Evolutionary conservation across 2,329 filamentous ascomycete species (phyloP).

Genomic region (Fusarium illudens): DNA sequence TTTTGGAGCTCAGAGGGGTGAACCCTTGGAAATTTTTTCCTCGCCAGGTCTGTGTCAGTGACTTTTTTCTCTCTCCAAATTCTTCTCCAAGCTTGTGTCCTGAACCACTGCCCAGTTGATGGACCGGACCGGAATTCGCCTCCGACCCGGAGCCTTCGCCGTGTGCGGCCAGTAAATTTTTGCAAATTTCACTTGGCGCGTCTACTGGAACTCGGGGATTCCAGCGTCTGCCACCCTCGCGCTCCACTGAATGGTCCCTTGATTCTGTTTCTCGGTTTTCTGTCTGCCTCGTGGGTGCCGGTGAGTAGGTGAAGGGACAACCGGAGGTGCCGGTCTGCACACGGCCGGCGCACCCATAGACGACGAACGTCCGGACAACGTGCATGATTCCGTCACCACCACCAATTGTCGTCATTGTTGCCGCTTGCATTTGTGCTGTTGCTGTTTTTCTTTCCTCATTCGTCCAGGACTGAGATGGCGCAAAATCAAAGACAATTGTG

Average conservation of each 20-base stretch:
- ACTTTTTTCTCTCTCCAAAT: conserved; percentile 15
- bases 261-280: background rate
- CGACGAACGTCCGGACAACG: conserved; percentile 2
- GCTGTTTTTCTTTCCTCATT: background rate
- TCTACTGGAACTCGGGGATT: conserved; percentile 11
- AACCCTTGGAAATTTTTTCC: conserved; percentile 8
- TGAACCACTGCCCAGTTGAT: conserved; percentile 1
- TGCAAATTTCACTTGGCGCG: conserved; percentile 17
- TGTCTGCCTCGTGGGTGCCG: conserved; percentile 7
- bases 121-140: conserved; percentile 29
- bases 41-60: background rate
- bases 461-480: background rate
- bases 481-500: conserved; percentile 1
- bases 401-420: background rate
- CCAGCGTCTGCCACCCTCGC: conserved; percentile 3
- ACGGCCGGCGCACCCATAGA: background rate
- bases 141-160: conserved; percentile 25
- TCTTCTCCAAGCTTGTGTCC: conserved; percentile 3
- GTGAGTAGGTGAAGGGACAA: conserved; percentile 13
- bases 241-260: conserved; percentile 24
- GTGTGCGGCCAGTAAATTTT: conserved; percentile 7
- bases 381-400: conserved; percentile 9
- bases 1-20: conserved; percentile 2
- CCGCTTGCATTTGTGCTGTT: background rate
- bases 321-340: conserved; percentile 20